Evolutionary conservation across 2,329 filamentous ascomycete genomes (phyloP), one percentile per base, ranked within the genome.

Genomic region (Elsinoe fawcettii): DNA sequence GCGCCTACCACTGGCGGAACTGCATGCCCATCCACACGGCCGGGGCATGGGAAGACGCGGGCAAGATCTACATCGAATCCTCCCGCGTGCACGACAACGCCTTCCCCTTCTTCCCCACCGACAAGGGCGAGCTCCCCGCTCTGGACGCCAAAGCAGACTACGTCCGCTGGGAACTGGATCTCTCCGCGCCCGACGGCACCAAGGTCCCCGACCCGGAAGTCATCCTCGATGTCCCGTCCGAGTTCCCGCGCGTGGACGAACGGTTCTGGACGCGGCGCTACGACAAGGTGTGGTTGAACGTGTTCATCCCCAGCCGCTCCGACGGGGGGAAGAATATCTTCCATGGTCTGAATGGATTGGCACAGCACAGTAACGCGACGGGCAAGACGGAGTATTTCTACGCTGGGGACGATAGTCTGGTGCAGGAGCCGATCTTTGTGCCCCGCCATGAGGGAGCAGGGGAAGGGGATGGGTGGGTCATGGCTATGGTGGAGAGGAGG

Each of bases 351-450:
- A 53, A 53, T 16, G 49, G 49, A 6, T n/a, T 53, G 4, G 49
- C 49, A 20, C 49, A 53, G 32, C 32, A 53, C 32, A 53, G 49
- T 39, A 30, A 37, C 20, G 18, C n/a, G 8, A 67, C 63, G 1
- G 65, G 67, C 0, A 61, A 64, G 51, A 69, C 66, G 11, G 65
- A 68, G 53, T 68, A 62, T 25, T 73, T 64, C 55, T 73, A 65
- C 60, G 70, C 66, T 18, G 71, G 69, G 1, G 69, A 66, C 23
- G 70, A 66, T 8, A 67, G 70, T 23, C 76, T 76, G 0, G 76
- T 80, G 60, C 78, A 81, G 63, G 79, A 81, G 60, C 78, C 79
- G 0, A 73, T 77, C 0, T 81, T 81, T 58, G 74, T 81, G 11
- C 78, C 79, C 0, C 68, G 69, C 30, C 64, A 65, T 0, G 68